These are phyloP conservation scores for Pachysandra terminalis DNA, from an alignment of 164 flowering plant genomes.

Conservation along the genomic window DNA sequence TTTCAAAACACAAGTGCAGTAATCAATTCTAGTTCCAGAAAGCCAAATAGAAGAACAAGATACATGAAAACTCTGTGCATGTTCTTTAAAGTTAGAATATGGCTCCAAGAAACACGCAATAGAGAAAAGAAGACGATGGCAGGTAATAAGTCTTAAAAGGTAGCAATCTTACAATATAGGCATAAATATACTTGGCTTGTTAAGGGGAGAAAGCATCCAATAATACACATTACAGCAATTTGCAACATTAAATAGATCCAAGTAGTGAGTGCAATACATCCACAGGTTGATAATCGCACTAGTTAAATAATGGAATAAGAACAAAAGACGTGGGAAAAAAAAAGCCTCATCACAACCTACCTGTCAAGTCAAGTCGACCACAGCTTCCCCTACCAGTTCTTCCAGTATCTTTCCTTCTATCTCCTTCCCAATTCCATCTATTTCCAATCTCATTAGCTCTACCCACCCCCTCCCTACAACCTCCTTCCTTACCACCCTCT, in stretches of 20 bases:
- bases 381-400: constrained; percentile 60
- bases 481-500: constrained; percentile 45
- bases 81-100: too few species aligned
- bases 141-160: too few species aligned
- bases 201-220: too few species aligned
- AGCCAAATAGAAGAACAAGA: too few species aligned
- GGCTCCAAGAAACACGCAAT: too few species aligned
- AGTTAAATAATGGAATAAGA: constrained; percentile 10
- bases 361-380: constrained; percentile 46
- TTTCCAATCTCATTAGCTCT: constrained; percentile 28
- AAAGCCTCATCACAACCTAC: constrained; percentile 23
- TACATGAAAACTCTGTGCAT: too few species aligned
- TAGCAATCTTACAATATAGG: too few species aligned
- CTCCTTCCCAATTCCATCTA: constrained; percentile 44
- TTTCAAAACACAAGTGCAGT: too few species aligned
- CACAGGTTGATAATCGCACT: constrained; percentile 11
- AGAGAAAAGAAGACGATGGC: too few species aligned
- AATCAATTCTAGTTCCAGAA: too few species aligned
- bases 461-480: constrained; percentile 54
- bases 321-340: too few species aligned
- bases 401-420: constrained; percentile 49
- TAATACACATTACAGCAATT: constrained; percentile 3
- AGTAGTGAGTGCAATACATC: constrained; percentile 15
- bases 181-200: too few species aligned
- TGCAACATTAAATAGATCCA: constrained; percentile 17